Evolutionary conservation across 2,329 filamentous ascomycete genomes (phyloP).

Genomic region (Sarocladiaceae sp.): DNA sequence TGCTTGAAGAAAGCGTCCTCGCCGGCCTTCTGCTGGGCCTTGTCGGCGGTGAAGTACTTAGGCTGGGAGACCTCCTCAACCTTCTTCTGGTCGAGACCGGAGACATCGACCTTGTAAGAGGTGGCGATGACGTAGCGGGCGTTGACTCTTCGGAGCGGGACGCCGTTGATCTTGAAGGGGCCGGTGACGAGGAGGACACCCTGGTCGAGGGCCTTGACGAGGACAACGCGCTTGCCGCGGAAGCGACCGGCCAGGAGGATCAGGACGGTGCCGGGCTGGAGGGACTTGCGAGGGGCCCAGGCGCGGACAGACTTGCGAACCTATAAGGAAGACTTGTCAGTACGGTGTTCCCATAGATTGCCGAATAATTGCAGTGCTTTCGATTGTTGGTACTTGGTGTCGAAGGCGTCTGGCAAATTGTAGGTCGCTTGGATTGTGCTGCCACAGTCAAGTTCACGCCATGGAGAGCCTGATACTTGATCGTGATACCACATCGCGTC

Average conservation of each 20-base stretch:
- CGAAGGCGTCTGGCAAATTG: not conserved
- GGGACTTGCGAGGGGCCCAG: constrained; percentile 80
- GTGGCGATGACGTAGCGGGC: constrained; percentile 91
- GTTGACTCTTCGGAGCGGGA: constrained; percentile 92
- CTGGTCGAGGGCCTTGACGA: constrained; percentile 96
- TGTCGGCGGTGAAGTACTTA: constrained; percentile 97
- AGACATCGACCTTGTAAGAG: constrained; percentile 78
- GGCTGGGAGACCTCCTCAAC: constrained; percentile 68
- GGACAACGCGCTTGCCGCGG: constrained; percentile 99
- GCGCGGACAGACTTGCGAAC: constrained; percentile 90
- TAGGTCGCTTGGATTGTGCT: not conserved
- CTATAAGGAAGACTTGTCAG: constrained; percentile 47
- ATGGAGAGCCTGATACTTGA: not conserved
- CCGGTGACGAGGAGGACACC: constrained; percentile 98
- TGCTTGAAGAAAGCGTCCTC: constrained; percentile 99
- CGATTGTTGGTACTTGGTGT: not conserved
- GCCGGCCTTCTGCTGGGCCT: constrained; percentile 88
- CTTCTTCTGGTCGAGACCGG: constrained; percentile 86
- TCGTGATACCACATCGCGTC: not conserved
- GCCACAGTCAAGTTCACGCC: not conserved
- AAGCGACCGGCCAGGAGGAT: constrained; percentile 99
- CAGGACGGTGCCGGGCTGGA: constrained; percentile 92
- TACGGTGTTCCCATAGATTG: not conserved
- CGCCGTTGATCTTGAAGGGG: constrained; percentile 99
- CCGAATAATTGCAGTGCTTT: not conserved